phyloP scores from a whole-genome alignment of 1,139 yeast species.

The Magnusiomyces tetraspermus region DNA sequence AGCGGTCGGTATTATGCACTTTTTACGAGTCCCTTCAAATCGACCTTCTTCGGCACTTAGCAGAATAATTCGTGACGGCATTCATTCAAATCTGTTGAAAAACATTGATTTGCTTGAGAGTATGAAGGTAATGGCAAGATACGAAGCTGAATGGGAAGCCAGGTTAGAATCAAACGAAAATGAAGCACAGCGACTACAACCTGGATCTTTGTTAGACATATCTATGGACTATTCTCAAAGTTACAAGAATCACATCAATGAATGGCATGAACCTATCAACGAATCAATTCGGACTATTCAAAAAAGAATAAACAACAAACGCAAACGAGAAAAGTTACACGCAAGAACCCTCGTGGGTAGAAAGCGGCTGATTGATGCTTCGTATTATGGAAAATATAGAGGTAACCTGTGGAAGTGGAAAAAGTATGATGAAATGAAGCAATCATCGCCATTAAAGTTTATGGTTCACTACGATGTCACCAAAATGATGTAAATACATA shows the following conservation, averaged over 20 bases:
- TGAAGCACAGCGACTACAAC: neutral
- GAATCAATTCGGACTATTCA: neutral
- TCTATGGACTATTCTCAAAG: neutral
- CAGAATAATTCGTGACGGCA: constrained; percentile 5
- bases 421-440: neutral
- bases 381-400: constrained; percentile 3
- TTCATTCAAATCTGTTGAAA: constrained; percentile 5
- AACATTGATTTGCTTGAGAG: constrained; percentile 7
- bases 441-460: neutral
- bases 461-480: constrained; percentile 3
- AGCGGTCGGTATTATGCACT: constrained; percentile 11
- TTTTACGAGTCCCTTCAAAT: constrained; percentile 7
- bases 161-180: constrained; percentile 1
- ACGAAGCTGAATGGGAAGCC: constrained; percentile 11
- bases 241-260: neutral
- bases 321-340: constrained; percentile 3
- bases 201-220: neutral
- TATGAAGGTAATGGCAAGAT: constrained; percentile 4
- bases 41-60: constrained; percentile 1
- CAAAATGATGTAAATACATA: neutral
- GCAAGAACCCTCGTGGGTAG: constrained; percentile 1
- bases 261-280: constrained; percentile 8
- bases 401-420: constrained; percentile 7
- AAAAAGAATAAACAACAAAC: neutral
- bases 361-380: constrained; percentile 6